These are phyloP conservation scores for Candida labiduridarum DNA, from an alignment of 1,139 yeast genomes.

Conservation along the genomic window DNA sequence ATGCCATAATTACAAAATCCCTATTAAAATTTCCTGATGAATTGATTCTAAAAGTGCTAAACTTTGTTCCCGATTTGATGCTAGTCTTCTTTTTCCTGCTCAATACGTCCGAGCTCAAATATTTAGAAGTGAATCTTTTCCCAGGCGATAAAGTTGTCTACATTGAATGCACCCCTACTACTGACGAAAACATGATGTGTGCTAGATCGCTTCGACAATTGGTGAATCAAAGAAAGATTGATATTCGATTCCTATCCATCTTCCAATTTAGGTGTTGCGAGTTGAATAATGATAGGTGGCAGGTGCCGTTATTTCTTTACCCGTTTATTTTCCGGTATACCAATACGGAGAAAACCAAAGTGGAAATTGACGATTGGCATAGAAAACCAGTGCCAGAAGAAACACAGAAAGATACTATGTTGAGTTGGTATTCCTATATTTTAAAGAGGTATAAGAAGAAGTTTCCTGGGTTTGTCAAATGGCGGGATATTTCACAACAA, in stretches of 20 bases:
- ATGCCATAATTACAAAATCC: background rate
- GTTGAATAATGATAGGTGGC: background rate
- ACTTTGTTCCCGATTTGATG: background rate
- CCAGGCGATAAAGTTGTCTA: background rate
- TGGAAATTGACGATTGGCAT: conserved; percentile 5
- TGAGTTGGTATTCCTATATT: background rate
- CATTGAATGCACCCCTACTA: background rate
- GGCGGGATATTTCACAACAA: background rate
- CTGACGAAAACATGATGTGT: background rate
- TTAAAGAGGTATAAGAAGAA: background rate
- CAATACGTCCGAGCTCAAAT: background rate
- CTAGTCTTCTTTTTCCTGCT: background rate
- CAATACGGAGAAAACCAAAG: background rate
- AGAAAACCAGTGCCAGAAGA: background rate
- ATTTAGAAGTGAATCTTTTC: background rate
- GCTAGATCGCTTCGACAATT: background rate
- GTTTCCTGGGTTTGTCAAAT: background rate
- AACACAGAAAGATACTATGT: background rate
- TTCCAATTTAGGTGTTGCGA: background rate
- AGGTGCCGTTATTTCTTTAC: background rate
- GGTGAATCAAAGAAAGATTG: background rate
- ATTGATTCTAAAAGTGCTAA: background rate
- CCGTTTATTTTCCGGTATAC: conserved; percentile 3
- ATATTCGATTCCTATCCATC: background rate
- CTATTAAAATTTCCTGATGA: background rate